Evolutionary conservation across 1,284 basidiomycete species (phyloP), one percentile per base, ranked within the genome.

Genomic region (Coriolopsis trogii): DNA sequence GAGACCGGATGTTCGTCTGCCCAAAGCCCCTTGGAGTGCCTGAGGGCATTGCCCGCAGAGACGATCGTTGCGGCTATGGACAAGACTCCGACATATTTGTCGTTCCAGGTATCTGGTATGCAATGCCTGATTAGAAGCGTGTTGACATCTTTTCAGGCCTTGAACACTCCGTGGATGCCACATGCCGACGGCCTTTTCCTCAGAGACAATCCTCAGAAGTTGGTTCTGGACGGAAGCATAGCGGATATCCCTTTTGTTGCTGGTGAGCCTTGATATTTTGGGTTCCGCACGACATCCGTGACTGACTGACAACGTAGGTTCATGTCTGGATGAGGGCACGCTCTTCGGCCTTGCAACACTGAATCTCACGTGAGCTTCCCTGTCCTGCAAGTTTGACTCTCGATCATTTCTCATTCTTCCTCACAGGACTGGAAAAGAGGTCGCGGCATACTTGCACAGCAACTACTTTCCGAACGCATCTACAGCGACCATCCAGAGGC

Each of bases 111-210:
- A 41, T 3, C 25, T 28, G 6, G 25, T 6, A 6, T 16, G 1
- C 6, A 8, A 13, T 40, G 38, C 38, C 9, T 24, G 23, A n/a
- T 15, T 24, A 25, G 13, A 6, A 20, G 12, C 9, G 15, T 40
- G 23, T 26, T 45, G 16, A 36, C 13, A 6, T 12, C 2, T 21
- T 15, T 13, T 15, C 3, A 42, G 41, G 4, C 50, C 0, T 42
- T 59, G 10, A 56, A 56, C 21, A 56, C 49, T 6, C 58, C 71
- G 3, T 78, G 68, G 67, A 53, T 69, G 13, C 75, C 75, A 0
- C 63, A 70, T 13, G 70, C 68, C 2, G 76, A 78, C 46, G 75
- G 72, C 6, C 61, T 61, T 4, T 71, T 73, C 53, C 46, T 76
- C 6, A 60, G 62, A 13, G 67, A 67, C 31, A 58, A 58, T 26